Conservation (phyloP, 1,284 basidiomycete species). For the Ustilago bromivora region DNA sequence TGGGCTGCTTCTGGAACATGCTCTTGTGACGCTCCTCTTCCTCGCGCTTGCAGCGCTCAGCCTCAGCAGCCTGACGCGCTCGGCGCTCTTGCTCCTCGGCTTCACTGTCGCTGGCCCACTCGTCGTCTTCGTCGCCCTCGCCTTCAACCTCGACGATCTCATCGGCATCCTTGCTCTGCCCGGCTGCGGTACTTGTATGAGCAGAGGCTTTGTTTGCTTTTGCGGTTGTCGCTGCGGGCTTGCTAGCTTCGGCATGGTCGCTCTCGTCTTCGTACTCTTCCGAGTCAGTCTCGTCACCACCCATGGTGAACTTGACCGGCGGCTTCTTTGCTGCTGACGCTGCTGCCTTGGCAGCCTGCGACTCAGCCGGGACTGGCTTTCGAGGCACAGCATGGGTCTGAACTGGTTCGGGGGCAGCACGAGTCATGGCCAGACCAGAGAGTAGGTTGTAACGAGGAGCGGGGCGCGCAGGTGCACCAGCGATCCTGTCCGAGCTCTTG, state of each 20-base stretch:
- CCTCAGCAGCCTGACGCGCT: constrained; percentile 60
- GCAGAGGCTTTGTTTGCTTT: background rate
- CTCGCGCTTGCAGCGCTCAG: constrained; percentile 71
- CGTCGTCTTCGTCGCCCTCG: constrained; percentile 56
- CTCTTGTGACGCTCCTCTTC: constrained; percentile 79
- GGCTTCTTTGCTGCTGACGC: constrained; percentile 35
- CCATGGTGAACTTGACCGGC: constrained; percentile 64
- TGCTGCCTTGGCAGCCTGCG: constrained; percentile 16
- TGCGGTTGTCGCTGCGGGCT: constrained; percentile 5
- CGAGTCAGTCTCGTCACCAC: constrained; percentile 60
- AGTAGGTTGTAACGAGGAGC: constrained; percentile 45
- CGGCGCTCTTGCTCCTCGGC: constrained; percentile 68
- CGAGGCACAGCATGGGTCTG: constrained; percentile 30
- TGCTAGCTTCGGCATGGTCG: constrained; percentile 14
- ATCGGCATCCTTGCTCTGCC: constrained; percentile 26
- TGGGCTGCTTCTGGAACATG: constrained; percentile 82
- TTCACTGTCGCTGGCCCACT: constrained; percentile 67
- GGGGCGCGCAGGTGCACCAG: constrained; percentile 26
- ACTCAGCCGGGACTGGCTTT: constrained; percentile 35
- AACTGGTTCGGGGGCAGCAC: constrained; percentile 38
- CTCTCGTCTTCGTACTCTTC: constrained; percentile 60
- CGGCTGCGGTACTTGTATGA: constrained; percentile 5
- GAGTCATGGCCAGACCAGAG: constrained; percentile 52
- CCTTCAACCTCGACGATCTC: constrained; percentile 28
- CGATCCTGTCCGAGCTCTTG: constrained; percentile 51